Conservation (phyloP, 2,329 filamentous ascomycete genomes). For the Microcera coccophila region DNA sequence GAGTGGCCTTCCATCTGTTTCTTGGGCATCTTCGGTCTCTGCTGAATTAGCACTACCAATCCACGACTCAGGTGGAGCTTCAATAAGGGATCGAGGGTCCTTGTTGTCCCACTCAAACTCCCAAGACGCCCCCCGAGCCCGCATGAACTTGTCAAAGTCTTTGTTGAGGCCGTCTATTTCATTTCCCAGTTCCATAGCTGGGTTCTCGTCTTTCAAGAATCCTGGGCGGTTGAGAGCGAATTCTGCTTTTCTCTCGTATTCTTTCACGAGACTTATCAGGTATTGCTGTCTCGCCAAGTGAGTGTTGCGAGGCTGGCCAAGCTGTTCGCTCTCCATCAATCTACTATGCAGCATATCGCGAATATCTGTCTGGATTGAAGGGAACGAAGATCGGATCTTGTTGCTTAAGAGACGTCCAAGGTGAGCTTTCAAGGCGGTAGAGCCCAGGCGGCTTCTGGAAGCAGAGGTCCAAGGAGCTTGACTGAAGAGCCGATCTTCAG, state of each 20-base stretch:
- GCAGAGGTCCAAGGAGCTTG: slow-evolving; percentile 28
- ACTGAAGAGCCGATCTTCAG: slow-evolving; percentile 29
- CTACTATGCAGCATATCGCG: slow-evolving; percentile 15
- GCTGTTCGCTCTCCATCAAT: slow-evolving; percentile 1
- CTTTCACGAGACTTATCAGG: slow-evolving; percentile 19
- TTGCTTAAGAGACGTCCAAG: slow-evolving; percentile 31
- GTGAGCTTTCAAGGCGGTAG: slow-evolving; percentile 26
- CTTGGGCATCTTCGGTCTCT: neutral
- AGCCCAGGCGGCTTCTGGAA: slow-evolving; percentile 23
- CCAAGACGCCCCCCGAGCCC: slow-evolving; percentile 21
- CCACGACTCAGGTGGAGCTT: too few species aligned
- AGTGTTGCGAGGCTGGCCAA: slow-evolving; percentile 27
- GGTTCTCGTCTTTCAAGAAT: slow-evolving; percentile 4
- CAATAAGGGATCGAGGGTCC: slow-evolving; percentile 11
- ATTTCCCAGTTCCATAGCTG: slow-evolving; percentile 24
- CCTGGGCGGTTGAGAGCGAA: slow-evolving; percentile 26
- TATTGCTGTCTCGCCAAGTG: slow-evolving; percentile 24
- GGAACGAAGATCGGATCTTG: slow-evolving; percentile 34
- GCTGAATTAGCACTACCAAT: neutral
- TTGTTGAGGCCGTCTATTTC: slow-evolving; percentile 17
- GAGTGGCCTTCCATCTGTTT: neutral
- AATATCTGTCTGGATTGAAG: slow-evolving; percentile 24
- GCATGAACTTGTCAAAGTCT: slow-evolving; percentile 28
- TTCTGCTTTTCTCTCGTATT: slow-evolving; percentile 18
- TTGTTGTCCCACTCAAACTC: slow-evolving; percentile 23